Evolutionary conservation across 2,329 filamentous ascomycete genomes (phyloP), one percentile per base, ranked within the genome.

Genomic region (Cercospora zeina): DNA sequence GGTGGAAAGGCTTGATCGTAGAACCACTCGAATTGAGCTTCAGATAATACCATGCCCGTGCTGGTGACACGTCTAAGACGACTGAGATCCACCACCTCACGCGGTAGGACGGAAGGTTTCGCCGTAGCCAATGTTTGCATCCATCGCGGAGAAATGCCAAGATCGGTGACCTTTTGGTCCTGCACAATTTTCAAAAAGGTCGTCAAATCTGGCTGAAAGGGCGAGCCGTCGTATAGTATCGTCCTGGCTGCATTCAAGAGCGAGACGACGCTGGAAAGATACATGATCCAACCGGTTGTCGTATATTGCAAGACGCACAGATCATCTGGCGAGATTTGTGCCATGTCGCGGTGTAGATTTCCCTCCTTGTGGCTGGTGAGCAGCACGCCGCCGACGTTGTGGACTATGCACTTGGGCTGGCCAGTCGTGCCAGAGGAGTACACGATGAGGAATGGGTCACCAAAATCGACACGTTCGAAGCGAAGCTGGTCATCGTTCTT

Each of bases 271-370:
- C 82, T 83, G 2, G 80, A 77, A 8, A 92, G 78, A 72, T 93
- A 95, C 91, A 96, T 96, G 76, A 96, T 95, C 91, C 91, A 96
- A 0, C 89, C 89, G 0, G 89, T 91, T 0, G 82, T 84, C 0
- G 82, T 88, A 69, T 85, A 87, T 70, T 88, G 85, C 34, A 87
- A 67, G 0, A 81, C 78, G 14, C 73, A 80, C 1, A 78, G 72
- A 2, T 68, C 57, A 13, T 70, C 66, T 1, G 70, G 66, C 42
- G 67, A 57, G 6, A 51, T 57, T 0, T 80, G 72, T 0, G 74
- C 73, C 45, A 81, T 68, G 54, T 82, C 77, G 6, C 78, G 74
- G 67, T 87, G 84, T 21, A 87, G 70, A 21, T 72, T 75, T 1
- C 77, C 79, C 73, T 96, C 91, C 71, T 93, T 87, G 42, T 74